phyloP scores from a whole-genome alignment of 805 yeast genomes.

The Candida pini region DNA sequence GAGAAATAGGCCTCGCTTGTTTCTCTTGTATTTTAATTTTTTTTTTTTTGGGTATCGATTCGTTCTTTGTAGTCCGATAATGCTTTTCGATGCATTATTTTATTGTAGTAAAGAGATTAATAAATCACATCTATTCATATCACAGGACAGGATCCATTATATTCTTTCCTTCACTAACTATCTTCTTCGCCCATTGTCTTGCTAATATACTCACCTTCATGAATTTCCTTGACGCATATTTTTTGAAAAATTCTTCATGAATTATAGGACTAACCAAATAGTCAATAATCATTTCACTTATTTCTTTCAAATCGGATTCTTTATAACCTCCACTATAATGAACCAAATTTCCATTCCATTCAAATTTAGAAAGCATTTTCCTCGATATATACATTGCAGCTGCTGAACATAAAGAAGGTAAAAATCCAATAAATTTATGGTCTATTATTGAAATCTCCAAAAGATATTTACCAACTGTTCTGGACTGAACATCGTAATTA shows the following conservation, averaged over 20 bases:
- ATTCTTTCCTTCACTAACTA: constrained; percentile 39
- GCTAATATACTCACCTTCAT: constrained; percentile 80
- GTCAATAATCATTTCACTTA: constrained; percentile 68
- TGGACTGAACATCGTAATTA: constrained; percentile 75
- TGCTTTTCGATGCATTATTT: neutral
- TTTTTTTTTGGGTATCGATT: no score
- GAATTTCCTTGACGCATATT: constrained; percentile 83
- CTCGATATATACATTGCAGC: constrained; percentile 83
- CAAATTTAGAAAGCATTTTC: constrained; percentile 55
- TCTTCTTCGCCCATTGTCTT: constrained; percentile 76
- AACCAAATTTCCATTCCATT: constrained; percentile 82
- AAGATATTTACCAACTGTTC: constrained; percentile 81
- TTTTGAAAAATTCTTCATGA: constrained; percentile 89
- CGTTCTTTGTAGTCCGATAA: no score
- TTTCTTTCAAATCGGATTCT: constrained; percentile 64
- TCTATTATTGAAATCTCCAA: constrained; percentile 75
- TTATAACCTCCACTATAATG: constrained; percentile 91
- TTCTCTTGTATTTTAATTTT: no score
- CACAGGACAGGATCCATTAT: constrained; percentile 32
- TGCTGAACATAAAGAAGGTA: constrained; percentile 80
- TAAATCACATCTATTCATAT: neutral
- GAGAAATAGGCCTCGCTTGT: no score
- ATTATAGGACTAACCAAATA: constrained; percentile 75
- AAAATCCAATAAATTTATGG: constrained; percentile 62
- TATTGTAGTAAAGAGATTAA: neutral